These are phyloP conservation scores for Clarireedia hainanense DNA, from an alignment of 2,329 filamentous ascomycete species.

Conservation along the genomic window DNA sequence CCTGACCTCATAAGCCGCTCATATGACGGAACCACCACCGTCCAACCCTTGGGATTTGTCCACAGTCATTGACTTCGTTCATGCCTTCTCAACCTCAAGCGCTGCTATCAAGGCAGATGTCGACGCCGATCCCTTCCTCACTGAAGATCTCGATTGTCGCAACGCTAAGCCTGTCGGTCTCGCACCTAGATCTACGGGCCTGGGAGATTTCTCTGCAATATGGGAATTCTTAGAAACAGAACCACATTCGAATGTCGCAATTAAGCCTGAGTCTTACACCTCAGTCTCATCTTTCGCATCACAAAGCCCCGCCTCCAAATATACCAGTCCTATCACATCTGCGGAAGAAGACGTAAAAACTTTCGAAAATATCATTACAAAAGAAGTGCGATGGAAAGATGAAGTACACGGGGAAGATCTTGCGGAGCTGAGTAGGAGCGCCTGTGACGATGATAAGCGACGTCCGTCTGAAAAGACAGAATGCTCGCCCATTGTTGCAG, in stretches of 20 bases:
- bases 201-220: conserved; percentile 4
- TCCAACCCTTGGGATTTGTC: conserved; percentile 9
- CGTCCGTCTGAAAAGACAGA: not conserved
- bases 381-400: conserved; percentile 11
- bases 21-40: not conserved
- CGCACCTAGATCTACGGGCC: not conserved
- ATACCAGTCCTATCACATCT: not conserved
- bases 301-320: not conserved
- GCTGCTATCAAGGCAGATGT: not conserved
- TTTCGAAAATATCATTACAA: not conserved
- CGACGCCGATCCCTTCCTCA: not conserved
- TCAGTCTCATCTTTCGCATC: conserved; percentile 1
- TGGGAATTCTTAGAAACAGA: not conserved
- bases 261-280: not conserved
- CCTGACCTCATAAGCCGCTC: not conserved
- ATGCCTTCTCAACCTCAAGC: not conserved
- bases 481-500: not conserved
- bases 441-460: not conserved
- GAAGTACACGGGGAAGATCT: not conserved
- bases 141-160: not conserved
- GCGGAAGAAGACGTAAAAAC: not conserved
- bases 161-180: not conserved
- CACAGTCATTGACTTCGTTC: conserved; percentile 8
- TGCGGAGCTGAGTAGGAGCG: not conserved
- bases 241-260: not conserved